Base-by-base conservation (phyloP, 73 alveolate genomes). In the Paramecium bursaria region DNA sequence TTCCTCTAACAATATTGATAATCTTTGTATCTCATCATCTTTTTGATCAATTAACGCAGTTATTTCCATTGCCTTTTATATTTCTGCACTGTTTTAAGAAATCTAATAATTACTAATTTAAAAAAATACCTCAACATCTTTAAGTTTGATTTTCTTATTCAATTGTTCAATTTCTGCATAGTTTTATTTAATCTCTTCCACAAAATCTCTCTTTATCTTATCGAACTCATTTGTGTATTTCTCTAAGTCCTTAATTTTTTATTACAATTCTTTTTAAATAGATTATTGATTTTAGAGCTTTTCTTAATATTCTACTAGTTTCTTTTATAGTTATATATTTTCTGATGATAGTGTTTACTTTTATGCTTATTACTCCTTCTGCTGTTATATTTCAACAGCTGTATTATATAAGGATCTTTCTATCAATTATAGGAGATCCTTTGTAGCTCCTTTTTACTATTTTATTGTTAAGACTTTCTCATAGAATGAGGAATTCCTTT, bases 141-240 rank as follows among this genome's bases (percentile, higher is more conserved):
- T 67, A 21, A 25, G 22, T 42, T 67, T 67, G 7, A 67, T 26
- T 25, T 67, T 67, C 9, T 7, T 2, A 26, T 39, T 35, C 21
- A 67, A 47, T 39, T 67, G 33, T 42, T 67, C 82, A 19, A 47
- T 30, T 35, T 67, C 82, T 15, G 22, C 21, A 19, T 25, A 67
- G 11, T 67, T 67, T 42, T 67, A 67, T 42, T 67, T 67, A 6
- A 67, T 67, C 35, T 67, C 82, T 4, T 67, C 82, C 15, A 47
- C 39, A 27, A 39, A 67, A 21, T 67, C 82, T 67, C 82, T 67
- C 50, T 67, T 67, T 14, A 67, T 67, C 55, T 67, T 67, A 67
- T 67, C 82, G 60, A 53, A 67, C 3, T 67, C 82, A 19, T 17
- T 17, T 19, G 19, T 4, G 44, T 67, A 67, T 67, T 67, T 67